Evolutionary conservation across 2,329 filamentous ascomycete genomes (phyloP).

Genomic region (Sporothrix pseudoabietina): DNA sequence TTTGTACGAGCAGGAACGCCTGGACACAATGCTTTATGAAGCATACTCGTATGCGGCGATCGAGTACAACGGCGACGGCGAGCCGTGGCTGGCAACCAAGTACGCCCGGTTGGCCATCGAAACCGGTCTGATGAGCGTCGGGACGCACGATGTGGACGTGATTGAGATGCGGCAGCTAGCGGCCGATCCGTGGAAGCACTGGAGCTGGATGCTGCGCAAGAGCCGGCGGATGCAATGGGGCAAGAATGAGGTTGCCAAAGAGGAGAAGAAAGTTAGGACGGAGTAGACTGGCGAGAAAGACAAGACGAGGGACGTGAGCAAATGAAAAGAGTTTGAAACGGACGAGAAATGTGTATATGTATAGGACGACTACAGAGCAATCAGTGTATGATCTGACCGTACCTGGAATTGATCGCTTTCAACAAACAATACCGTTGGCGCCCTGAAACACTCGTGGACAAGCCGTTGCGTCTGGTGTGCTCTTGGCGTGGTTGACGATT

Average conservation of each 20-base stretch:
- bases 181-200: conserved; percentile 44
- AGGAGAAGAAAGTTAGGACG: neutral
- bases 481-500: neutral
- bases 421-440: neutral
- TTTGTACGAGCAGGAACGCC: conserved; percentile 47
- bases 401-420: neutral
- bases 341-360: neutral
- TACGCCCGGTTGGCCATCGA: conserved; percentile 47
- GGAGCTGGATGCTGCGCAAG: conserved; percentile 46
- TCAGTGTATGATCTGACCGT: neutral
- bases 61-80: conserved; percentile 46
- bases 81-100: conserved; percentile 45
- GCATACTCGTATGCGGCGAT: conserved; percentile 46
- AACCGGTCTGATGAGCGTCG: conserved; percentile 41
- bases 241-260: conserved; percentile 27
- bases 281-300: neutral
- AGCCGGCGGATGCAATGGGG: conserved; percentile 42
- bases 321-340: no score
- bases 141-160: conserved; percentile 41
- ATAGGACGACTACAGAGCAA: neutral
- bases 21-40: conserved; percentile 43
- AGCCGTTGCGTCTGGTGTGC: neutral
- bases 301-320: no score
- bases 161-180: conserved; percentile 43
- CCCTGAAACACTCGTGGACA: neutral